These are phyloP conservation scores for Starmerella scarabaei DNA, from an alignment of 805 yeast species.

Conservation along the genomic window DNA sequence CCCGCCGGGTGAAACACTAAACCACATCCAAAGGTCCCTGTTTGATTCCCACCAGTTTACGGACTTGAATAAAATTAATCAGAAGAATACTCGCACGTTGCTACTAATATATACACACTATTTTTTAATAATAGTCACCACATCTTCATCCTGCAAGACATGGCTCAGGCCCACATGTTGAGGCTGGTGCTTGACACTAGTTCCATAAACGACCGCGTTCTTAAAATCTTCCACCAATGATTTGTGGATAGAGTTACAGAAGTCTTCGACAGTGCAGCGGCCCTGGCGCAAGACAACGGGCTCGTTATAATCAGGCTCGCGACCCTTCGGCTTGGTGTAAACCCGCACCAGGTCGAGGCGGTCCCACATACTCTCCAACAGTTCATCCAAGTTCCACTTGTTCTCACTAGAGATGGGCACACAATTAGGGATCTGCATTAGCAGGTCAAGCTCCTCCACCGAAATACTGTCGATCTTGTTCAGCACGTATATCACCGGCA, in stretches of 20 bases:
- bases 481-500: conserved; percentile 88
- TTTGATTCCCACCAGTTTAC: no score
- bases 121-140: conserved; percentile 82
- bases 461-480: conserved; percentile 94
- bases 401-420: conserved; percentile 92
- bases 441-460: conserved; percentile 77
- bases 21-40: no score
- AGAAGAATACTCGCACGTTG: no score
- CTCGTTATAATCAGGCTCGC: conserved; percentile 81
- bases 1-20: no score
- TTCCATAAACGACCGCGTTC: conserved; percentile 84
- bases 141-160: conserved; percentile 86
- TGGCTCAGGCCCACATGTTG: conserved; percentile 87
- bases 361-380: conserved; percentile 92
- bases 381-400: conserved; percentile 95
- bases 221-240: conserved; percentile 86
- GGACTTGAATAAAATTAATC: no score
- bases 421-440: conserved; percentile 89
- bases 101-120: no score
- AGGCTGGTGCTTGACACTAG: conserved; percentile 92
- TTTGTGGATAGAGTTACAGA: conserved; percentile 93
- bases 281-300: conserved; percentile 85
- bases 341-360: conserved; percentile 82
- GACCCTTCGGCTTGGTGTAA: conserved; percentile 94
- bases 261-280: conserved; percentile 80